Base-by-base conservation (phyloP, 2,329 filamentous ascomycete species). In the Aspergillus hiratsukae region DNA sequence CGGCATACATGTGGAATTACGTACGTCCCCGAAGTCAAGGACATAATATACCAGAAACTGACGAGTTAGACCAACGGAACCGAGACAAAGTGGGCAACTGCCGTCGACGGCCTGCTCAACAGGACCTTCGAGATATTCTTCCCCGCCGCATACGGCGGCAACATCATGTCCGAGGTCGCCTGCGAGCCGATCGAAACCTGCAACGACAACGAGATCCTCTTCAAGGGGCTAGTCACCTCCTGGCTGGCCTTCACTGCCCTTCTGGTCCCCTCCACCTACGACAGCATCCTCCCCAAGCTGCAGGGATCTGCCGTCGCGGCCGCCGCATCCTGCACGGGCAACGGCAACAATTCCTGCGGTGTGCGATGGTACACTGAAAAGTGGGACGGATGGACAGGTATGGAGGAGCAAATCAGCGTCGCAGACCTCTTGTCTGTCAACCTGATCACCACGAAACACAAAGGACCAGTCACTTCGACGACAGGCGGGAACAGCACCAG, bases 361-460 rank as follows among this genome's bases (percentile, higher is more conserved):
- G 83, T 87, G 61, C 80, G 80, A 63, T 90, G 87, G 87, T 80
- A 76, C 43, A 64, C 71, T 0, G 75, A 77, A 0, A 64, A 63
- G 2, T 89, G 78, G 63, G 83, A 86, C 60, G 80, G 81, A 46
- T 81, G 77, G 56, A 78, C 76, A 11, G 87, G 87, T 53, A 85
- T 90, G 8, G 83, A 87, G 45, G 79, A 87, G 69, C 84, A 89
- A 77, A 87, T 90, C 81, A 86, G 82, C 63, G 86, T 84, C 0
- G 75, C 89, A 27, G 80, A 83, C 27, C 81, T 86, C 11, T 75
- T 90, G 61, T 84, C 84, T 70, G 85, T 85, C 55, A 82, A 80
- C 46, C 75, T 88, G 10, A 72, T 84, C 43, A 69, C 75, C 45
- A 68, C 71, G n/a, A 72, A 71, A 1, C 81, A 84, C 0, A 75